A percentile compares a stretch with the other conserved stretches of the same genome.
Conservation (phyloP, 2,329 filamentous ascomycete species). For the Nemania diffusa region DNA sequence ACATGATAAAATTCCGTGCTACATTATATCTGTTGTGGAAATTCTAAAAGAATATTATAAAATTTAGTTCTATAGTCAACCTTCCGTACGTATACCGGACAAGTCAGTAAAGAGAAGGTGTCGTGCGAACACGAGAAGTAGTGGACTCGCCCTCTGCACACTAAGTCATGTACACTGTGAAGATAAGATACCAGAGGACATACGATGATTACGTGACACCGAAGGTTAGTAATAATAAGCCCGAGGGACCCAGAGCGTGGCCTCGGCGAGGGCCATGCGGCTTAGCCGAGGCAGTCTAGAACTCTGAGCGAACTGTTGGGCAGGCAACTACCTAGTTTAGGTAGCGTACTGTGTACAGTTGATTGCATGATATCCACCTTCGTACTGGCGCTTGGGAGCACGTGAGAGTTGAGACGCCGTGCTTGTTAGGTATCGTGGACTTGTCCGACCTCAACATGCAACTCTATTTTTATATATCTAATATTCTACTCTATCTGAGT, state of each 20-base stretch:
- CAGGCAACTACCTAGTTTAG: constrained; percentile 11
- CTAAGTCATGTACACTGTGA: not conserved
- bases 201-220: not conserved
- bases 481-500: not conserved
- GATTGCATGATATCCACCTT: constrained; percentile 3
- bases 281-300: constrained; percentile 22
- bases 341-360: no score
- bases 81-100: no score
- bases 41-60: no score
- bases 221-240: not conserved
- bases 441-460: not conserved
- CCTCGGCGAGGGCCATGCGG: not conserved
- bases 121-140: not conserved
- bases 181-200: not conserved
- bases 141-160: not conserved
- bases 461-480: not conserved
- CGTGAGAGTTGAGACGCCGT: constrained; percentile 8
- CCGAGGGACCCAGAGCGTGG: not conserved
- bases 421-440: not conserved
- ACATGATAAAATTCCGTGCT: not conserved
- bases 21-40: not conserved
- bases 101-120: not conserved
- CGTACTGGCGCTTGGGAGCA: not conserved
- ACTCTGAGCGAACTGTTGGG: not conserved
- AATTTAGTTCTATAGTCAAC: no score